Evolutionary conservation across 108 stramenopile species (phyloP).

Genomic region (Bacterosira constricta): DNA sequence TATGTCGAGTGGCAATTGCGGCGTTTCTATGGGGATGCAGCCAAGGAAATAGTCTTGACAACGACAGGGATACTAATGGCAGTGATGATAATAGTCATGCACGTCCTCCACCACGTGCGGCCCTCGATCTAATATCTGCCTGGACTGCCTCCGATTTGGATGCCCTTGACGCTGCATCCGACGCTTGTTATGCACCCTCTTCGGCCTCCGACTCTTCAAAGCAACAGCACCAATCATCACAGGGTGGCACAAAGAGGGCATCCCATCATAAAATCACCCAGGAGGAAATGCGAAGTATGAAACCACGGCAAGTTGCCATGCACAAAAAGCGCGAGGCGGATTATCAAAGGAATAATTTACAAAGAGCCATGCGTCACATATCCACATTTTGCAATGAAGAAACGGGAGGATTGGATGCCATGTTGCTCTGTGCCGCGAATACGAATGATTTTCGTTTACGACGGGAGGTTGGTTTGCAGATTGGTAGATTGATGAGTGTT

Average conservation of each 20-base stretch:
- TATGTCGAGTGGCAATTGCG: constrained; percentile 49
- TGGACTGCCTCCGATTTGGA: constrained; percentile 81
- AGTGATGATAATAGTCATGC: constrained; percentile 13
- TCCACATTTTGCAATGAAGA: constrained; percentile 49
- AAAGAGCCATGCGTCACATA: constrained; percentile 60
- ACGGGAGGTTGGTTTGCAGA: constrained; percentile 37
- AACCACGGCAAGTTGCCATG: constrained; percentile 68
- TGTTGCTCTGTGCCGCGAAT: constrained; percentile 49
- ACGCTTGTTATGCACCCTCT: constrained; percentile 44
- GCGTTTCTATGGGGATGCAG: constrained; percentile 35
- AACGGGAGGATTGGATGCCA: constrained; percentile 57
- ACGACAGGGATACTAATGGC: neutral
- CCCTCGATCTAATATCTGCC: constrained; percentile 72
- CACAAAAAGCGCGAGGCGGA: constrained; percentile 65
- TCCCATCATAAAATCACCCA: constrained; percentile 13
- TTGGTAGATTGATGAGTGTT: constrained; percentile 61
- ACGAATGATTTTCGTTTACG: constrained; percentile 59
- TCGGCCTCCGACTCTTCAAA: neutral
- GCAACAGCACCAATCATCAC: neutral
- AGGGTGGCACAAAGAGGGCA: constrained; percentile 21
- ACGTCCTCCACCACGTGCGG: constrained; percentile 69
- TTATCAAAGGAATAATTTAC: constrained; percentile 45
- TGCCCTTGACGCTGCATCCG: constrained; percentile 56
- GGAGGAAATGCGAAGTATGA: constrained; percentile 63
- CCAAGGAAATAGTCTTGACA: neutral